phyloP scores from a whole-genome alignment of 345 rosid species.

The Sapria himalayana region DNA sequence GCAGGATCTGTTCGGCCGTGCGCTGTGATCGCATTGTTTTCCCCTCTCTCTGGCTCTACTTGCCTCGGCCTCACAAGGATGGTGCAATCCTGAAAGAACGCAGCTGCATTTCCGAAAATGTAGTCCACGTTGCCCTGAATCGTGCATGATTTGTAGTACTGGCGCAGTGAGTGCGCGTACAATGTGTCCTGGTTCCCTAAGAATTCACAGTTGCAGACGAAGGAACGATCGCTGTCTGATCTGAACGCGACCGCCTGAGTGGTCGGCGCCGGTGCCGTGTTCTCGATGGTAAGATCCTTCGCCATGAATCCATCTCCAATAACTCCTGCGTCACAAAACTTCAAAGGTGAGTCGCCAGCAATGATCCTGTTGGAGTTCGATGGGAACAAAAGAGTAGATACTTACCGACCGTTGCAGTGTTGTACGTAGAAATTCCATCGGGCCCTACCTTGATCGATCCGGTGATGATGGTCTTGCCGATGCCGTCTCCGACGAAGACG shows the following conservation, averaged over 20 bases:
- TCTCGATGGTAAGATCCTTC: slow-evolving; percentile 49
- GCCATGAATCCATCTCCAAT: slow-evolving; percentile 96
- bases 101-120: slow-evolving; percentile 75
- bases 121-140: slow-evolving; percentile 85
- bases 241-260: slow-evolving; percentile 91
- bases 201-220: slow-evolving; percentile 66
- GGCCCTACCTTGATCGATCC: slow-evolving; percentile 32
- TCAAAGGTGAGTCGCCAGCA: too few species aligned
- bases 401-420: slow-evolving; percentile 72
- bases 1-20: slow-evolving; percentile 82
- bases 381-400: too few species aligned
- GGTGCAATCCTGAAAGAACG: slow-evolving; percentile 50
- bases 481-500: slow-evolving; percentile 66
- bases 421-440: slow-evolving; percentile 48
- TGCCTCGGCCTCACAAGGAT: slow-evolving; percentile 49
- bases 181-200: slow-evolving; percentile 85
- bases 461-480: slow-evolving; percentile 73
- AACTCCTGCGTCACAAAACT: slow-evolving; percentile 30
- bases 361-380: too few species aligned
- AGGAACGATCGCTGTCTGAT: slow-evolving; percentile 63
- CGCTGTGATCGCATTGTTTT: slow-evolving; percentile 56
- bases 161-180: slow-evolving; percentile 73
- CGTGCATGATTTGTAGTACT: slow-evolving; percentile 53
- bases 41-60: slow-evolving; percentile 50
- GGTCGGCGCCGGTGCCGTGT: slow-evolving; percentile 69